Base-by-base conservation (phyloP, 176 grass and related monocot species). In the Thinopyrum elongatum region DNA sequence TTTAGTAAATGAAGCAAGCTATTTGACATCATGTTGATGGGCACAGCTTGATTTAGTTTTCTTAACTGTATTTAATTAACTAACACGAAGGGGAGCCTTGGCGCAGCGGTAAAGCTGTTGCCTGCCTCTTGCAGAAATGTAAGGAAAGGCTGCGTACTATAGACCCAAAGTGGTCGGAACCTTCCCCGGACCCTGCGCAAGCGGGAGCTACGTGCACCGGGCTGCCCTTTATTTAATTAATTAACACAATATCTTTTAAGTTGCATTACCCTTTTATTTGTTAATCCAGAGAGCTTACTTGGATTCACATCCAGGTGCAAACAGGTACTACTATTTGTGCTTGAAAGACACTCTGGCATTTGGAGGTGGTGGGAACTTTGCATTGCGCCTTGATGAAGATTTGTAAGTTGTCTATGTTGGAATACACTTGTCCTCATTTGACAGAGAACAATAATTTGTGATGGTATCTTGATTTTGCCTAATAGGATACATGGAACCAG, bases 301-400 rank as follows among this genome's bases (percentile, higher is more conserved):
- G 29, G 27, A 72, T 42, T 27, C 39, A 66, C 46, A 34, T 89
- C 3, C 76, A 98, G 93, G 93, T 81, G 83, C 89, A 79, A 98
- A 98, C 84, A 91, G 93, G 82, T 98, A 92, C 51, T 98, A 95
- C 67, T 98, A 95, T 83, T 85, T 98, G 77, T 98, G 95, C 80
- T 83, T 98, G 85, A 90, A 93, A 87, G 87, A 98, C 92, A 70
- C 49, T 70, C 88, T 95, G 60, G 95, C 91, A 81, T 98, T 98
- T 74, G 95, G 95, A 88, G 95, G 95, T 30, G 95, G 91, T 78
- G 93, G 89, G 47, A 95, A 75, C 76, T 98, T 92, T 1, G 95
- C 95, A 72, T 80, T 98, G 62, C 57, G 80, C 68, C 80, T 98
- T 64, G 91, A 95, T 71, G 95, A 98, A 84, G 91, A 98, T 95